Conservation (phyloP, 2,329 filamentous ascomycete species). For the Hypoxylon sp. region DNA sequence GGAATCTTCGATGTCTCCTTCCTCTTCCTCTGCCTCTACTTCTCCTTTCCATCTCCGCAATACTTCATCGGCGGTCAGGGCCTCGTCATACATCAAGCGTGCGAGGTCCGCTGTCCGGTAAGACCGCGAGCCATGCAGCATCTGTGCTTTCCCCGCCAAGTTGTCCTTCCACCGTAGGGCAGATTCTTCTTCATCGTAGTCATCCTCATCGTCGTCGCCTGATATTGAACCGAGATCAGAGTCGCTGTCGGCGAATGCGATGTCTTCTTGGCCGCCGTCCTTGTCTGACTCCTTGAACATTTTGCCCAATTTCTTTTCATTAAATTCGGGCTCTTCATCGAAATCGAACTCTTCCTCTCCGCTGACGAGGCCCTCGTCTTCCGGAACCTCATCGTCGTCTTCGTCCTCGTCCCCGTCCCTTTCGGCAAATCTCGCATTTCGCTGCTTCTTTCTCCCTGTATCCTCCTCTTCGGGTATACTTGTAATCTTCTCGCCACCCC, state of each 20-base stretch:
- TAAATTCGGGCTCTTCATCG: constrained; percentile 64
- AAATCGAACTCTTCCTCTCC: constrained; percentile 61
- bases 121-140: constrained; percentile 72
- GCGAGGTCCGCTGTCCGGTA: constrained; percentile 85
- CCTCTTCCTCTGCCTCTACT: constrained; percentile 61
- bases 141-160: constrained; percentile 76
- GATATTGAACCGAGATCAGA: constrained; percentile 94
- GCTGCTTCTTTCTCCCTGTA: constrained; percentile 66
- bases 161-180: constrained; percentile 88
- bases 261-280: constrained; percentile 68
- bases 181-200: constrained; percentile 72
- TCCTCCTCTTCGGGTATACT: constrained; percentile 66
- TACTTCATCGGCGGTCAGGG: constrained; percentile 77
- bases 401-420: constrained; percentile 68
- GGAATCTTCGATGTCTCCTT: constrained; percentile 65
- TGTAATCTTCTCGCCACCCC: constrained; percentile 74
- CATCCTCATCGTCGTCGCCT: constrained; percentile 51
- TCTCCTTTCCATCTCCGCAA: constrained; percentile 82
- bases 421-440: constrained; percentile 65
- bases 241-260: constrained; percentile 95
- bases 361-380: constrained; percentile 63
- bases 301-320: constrained; percentile 66
- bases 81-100: constrained; percentile 86
- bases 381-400: constrained; percentile 59
- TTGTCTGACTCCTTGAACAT: constrained; percentile 64